phyloP scores from a whole-genome alignment of 2,329 filamentous ascomycete genomes.

The Phaeosphaeria sp. region DNA sequence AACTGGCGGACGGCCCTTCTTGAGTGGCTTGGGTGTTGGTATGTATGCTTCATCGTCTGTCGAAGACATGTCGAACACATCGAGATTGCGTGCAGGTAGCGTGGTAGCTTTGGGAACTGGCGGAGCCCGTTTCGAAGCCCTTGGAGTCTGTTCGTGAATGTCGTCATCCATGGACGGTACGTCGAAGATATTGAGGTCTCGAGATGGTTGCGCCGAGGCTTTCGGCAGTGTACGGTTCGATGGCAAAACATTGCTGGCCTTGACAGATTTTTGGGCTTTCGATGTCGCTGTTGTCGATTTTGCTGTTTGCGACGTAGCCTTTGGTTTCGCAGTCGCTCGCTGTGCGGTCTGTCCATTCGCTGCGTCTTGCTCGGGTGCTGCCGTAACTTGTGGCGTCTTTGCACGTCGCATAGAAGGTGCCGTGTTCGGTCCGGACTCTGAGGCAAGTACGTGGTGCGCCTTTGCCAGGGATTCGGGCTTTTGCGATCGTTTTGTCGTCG shows the following conservation, averaged over 20 bases:
- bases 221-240: conserved; percentile 10
- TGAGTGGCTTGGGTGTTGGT: conserved; percentile 22
- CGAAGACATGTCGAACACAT: conserved; percentile 35
- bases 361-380: conserved; percentile 4
- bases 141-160: too few relatives aligned
- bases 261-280: not conserved
- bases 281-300: conserved; percentile 14
- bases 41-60: conserved; percentile 32
- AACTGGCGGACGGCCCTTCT: conserved; percentile 13
- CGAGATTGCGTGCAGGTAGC: conserved; percentile 8
- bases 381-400: conserved; percentile 19
- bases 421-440: not conserved
- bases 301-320: conserved; percentile 17
- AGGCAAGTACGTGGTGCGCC: not conserved
- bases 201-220: conserved; percentile 2
- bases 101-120: not conserved
- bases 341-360: conserved; percentile 4
- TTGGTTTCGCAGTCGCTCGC: conserved; percentile 14
- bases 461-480: conserved; percentile 7
- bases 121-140: too few relatives aligned
- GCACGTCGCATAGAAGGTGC: conserved; percentile 5
- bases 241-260: not conserved
- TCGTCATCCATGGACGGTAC: not conserved
- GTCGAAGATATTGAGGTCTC: not conserved
- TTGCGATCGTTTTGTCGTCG: conserved; percentile 7